Conservation (phyloP, 2,329 filamentous ascomycete genomes). For the Xylariaceae sp. region DNA sequence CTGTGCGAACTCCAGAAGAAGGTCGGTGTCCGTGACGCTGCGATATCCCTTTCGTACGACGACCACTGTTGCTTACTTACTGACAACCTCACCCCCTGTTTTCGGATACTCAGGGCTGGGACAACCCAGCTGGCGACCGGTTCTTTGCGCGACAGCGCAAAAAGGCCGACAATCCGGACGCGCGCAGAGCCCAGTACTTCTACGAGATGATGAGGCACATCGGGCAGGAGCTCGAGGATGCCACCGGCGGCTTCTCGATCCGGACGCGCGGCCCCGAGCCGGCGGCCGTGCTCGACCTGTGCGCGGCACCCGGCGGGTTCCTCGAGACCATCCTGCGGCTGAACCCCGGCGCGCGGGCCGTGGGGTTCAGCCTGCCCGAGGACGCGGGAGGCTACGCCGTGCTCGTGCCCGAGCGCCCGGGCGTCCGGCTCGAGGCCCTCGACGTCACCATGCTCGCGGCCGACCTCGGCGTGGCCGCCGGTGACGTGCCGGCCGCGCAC, state of each 20-base stretch:
- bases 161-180: conserved; percentile 26
- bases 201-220: conserved; percentile 37
- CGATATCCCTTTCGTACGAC: no score
- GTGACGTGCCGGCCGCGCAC: conserved; percentile 27
- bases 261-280: neutral
- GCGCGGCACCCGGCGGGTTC: conserved; percentile 50
- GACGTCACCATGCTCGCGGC: conserved; percentile 46
- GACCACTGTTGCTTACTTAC: no score
- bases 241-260: conserved; percentile 25
- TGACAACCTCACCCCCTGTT: no score
- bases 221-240: conserved; percentile 31
- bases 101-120: conserved; percentile 39
- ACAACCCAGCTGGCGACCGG: conserved; percentile 32
- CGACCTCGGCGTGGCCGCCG: conserved; percentile 30
- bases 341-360: conserved; percentile 25
- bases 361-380: conserved; percentile 34
- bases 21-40: no score
- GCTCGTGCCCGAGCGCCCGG: conserved; percentile 14
- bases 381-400: conserved; percentile 33
- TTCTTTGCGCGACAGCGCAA: conserved; percentile 34
- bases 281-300: conserved; percentile 41
- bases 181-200: conserved; percentile 21
- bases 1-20: no score
- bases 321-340: conserved; percentile 27
- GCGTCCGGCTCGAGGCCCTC: conserved; percentile 19